phyloP scores from a whole-genome alignment of 352 stramenopile genomes.

The Globisporangium abappressorium region DNA sequence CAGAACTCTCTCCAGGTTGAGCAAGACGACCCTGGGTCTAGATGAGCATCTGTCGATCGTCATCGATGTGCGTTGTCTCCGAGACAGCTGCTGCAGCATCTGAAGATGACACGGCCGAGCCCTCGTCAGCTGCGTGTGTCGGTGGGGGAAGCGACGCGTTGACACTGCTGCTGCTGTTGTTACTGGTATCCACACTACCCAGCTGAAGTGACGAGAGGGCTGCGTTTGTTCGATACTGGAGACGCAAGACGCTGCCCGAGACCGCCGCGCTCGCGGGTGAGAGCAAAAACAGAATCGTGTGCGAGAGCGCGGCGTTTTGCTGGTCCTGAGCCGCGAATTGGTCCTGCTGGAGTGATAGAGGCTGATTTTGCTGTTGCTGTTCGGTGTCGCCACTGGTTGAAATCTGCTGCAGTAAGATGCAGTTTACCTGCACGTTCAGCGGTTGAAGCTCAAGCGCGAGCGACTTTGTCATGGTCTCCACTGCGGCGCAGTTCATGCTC shows the following conservation, averaged over 20 bases:
- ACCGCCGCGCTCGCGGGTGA: constrained; percentile 44
- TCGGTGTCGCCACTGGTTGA: neutral
- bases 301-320: constrained; percentile 30
- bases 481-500: constrained; percentile 12
- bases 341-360: neutral
- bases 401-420: constrained; percentile 34
- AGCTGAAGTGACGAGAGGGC: neutral
- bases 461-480: constrained; percentile 43
- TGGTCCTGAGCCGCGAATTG: constrained; percentile 11
- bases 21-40: neutral
- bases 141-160: neutral
- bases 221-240: constrained; percentile 23
- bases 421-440: constrained; percentile 54
- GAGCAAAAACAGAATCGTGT: constrained; percentile 64
- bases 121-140: neutral
- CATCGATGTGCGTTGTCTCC: neutral
- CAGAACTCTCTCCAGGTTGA: neutral
- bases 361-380: neutral
- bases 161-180: constrained; percentile 4
- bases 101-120: neutral
- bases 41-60: constrained; percentile 6
- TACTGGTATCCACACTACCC: neutral
- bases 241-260: constrained; percentile 54
- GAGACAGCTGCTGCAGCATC: constrained; percentile 12
- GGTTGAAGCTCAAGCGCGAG: constrained; percentile 36